Evolutionary conservation across 2,329 filamentous ascomycete genomes (phyloP), one percentile per base, ranked within the genome.

Genomic region (Onygenales sp.): DNA sequence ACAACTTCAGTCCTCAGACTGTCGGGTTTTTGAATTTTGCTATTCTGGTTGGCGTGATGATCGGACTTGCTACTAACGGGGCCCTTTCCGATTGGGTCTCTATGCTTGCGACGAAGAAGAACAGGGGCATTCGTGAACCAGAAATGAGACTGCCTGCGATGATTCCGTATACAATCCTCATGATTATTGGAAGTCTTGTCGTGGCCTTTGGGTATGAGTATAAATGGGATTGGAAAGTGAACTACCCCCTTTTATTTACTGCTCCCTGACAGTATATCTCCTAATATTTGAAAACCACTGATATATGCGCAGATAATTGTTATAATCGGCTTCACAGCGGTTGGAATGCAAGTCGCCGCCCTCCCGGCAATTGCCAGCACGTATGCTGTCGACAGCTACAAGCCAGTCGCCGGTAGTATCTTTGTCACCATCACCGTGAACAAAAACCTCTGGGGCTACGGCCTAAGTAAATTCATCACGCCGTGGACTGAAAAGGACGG

Each of bases 301-400:
- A 36, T 49, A 33, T 33, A 45, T 49, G 42, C 11, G 4, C 50
- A 70, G 62, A 57, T 56, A 7, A 72, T 84, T 54, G 77, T 84
- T 5, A 73, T 84, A 14, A 69, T 84, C 51, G 81, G 80, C 6
- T 84, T 78, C 61, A 75, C 76, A 5, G 78, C 72, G 54, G 75
- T 78, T 0, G 80, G 64, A 1, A 79, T 84, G 43, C 78, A 83
- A 61, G 80, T 83, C 13, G 76, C 80, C 2, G 80, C 80, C 0
- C 66, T 85, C 10, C 82, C 82, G 0, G 75, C 76, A 10, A 84
- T 85, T 54, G 74, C 71, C 4, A 78, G 61, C 45, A 70, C 68
- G 72, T 84, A 84, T 60, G 79, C 80, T 0, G 76, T 85, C 13
- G 82, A 85, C 63, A 78, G 75, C 53, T 85, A 85, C 66, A 85